Percentiles rank a stretch among this genome's conserved stretches.
phyloP scores from a whole-genome alignment of 1,284 basidiomycete genomes.

The Xerocomus minutiporus region DNA sequence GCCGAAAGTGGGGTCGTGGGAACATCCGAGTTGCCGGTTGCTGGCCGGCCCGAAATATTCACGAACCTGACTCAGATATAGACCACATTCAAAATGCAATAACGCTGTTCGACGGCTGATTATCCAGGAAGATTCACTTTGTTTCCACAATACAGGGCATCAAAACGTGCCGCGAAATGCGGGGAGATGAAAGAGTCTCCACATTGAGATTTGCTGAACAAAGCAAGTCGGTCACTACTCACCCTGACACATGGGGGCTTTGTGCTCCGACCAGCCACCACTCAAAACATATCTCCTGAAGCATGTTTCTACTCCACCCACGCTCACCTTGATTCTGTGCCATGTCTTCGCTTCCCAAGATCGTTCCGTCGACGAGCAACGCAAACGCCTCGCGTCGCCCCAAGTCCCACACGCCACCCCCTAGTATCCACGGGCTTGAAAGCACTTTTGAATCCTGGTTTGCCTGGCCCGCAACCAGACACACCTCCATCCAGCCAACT shows the following conservation, averaged over 20 bases:
- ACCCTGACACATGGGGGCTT: slow-evolving; percentile 6
- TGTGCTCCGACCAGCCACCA: slow-evolving; percentile 17
- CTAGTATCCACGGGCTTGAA: no score
- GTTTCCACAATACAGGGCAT: not conserved
- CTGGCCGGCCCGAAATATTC: not conserved
- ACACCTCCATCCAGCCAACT: not conserved
- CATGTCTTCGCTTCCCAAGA: slow-evolving; percentile 8
- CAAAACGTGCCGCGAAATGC: not conserved
- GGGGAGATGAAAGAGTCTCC: not conserved
- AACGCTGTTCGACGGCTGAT: not conserved
- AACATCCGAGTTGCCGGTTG: not conserved
- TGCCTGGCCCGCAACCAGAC: slow-evolving; percentile 1
- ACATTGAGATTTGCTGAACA: slow-evolving; percentile 5
- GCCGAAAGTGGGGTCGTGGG: not conserved
- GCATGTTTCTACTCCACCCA: not conserved
- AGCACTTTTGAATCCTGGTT: not conserved
- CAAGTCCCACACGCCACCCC: not conserved
- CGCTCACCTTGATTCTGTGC: slow-evolving; percentile 1
- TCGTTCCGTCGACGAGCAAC: not conserved
- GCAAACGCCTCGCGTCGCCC: not conserved
- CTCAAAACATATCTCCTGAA: not conserved
- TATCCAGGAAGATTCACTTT: not conserved
- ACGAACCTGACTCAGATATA: not conserved
- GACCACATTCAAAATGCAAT: not conserved
- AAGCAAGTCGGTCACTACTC: not conserved